Base-by-base conservation (phyloP, 2,329 filamentous ascomycete genomes). In the Alternaria sp. region DNA sequence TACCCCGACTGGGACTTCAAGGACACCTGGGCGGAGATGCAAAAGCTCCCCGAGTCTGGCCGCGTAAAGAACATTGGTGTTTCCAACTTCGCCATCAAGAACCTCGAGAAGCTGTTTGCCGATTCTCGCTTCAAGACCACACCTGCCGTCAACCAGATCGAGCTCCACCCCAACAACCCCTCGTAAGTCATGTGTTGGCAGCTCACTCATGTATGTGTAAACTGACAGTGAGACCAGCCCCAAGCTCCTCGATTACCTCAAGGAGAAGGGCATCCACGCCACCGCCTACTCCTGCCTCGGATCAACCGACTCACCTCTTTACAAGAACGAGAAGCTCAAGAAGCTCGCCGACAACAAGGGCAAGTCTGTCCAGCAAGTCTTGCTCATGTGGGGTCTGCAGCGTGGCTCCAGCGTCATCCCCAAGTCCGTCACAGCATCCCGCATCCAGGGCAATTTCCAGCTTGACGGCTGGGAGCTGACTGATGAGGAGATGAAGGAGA, bases 321-420 rank as follows among this genome's bases (percentile, higher is more conserved):
- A 88, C 80, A 89, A 88, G 77, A 88, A 93, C 79, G 73, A 84
- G 66, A 87, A 85, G 18, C 83, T 93, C 26, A 81, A 85, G 59
- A 80, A 84, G 61, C 81, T 93, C 51, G 90, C 90, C 32, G 81
- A 89, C 49, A 68, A 62, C 59, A 91, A 91, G 81, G 86, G 86
- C 74, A 89, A 88, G 82, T 88, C 88, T 14, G 83, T 86, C 9
- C 89, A 93, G 82, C 91, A 96, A 84, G 87, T 93, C 53, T 81
- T 95, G 71, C 81, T 96, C 65, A 83, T 88, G 71, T 96, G 92
- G 92, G 92, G 92, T 65, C 81, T 96, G 56, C 87, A 91, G 77
- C 89, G 93, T 75, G 92, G 90, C 60, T 92, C 89, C 83, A 91
- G 88, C 66, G 92, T 96, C 53, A 93, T 96, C 71, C 92, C 92